Evolutionary conservation across 257 asterid genomes (phyloP).

Genomic region (Cordia subcordata): DNA sequence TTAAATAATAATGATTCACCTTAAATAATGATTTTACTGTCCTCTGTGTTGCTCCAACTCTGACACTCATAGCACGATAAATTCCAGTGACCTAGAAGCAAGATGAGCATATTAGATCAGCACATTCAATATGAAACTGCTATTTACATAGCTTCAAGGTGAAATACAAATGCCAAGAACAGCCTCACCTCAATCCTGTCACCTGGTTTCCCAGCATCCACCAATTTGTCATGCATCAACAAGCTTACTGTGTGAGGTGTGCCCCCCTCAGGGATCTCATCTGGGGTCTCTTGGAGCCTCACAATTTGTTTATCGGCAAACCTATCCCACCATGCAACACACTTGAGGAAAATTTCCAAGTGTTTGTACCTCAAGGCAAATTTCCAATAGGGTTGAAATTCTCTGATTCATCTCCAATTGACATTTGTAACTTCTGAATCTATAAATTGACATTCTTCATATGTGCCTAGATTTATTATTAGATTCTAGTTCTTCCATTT

Average conservation of each 20-base stretch:
- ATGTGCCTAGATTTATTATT: too few species aligned
- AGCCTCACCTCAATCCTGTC: slow-evolving; percentile 91
- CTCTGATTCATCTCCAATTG: too few species aligned
- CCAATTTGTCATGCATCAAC: slow-evolving; percentile 95
- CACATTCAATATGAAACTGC: slow-evolving; percentile 1
- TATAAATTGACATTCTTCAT: too few species aligned
- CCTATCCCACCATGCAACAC: slow-evolving; percentile 26
- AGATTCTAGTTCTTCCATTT: too few species aligned
- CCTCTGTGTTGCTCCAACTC: slow-evolving; percentile 95
- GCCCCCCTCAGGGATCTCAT: slow-evolving; percentile 98
- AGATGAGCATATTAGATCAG: slow-evolving; percentile 22
- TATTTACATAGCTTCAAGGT: background rate
- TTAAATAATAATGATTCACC: slow-evolving; percentile 34
- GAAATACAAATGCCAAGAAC: background rate
- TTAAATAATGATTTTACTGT: slow-evolving; percentile 89
- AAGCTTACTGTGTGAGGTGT: slow-evolving; percentile 98
- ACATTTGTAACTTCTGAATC: too few species aligned
- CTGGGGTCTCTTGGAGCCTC: slow-evolving; percentile 97
- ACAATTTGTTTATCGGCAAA: slow-evolving; percentile 98
- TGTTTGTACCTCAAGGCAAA: background rate
- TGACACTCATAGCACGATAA: slow-evolving; percentile 92
- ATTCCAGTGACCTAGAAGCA: slow-evolving; percentile 86
- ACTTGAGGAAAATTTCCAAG: background rate
- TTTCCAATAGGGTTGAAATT: background rate
- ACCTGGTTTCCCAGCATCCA: slow-evolving; percentile 97